Evolutionary conservation across 2,329 filamentous ascomycete genomes (phyloP).

Genomic region (Cladosporium sp.): DNA sequence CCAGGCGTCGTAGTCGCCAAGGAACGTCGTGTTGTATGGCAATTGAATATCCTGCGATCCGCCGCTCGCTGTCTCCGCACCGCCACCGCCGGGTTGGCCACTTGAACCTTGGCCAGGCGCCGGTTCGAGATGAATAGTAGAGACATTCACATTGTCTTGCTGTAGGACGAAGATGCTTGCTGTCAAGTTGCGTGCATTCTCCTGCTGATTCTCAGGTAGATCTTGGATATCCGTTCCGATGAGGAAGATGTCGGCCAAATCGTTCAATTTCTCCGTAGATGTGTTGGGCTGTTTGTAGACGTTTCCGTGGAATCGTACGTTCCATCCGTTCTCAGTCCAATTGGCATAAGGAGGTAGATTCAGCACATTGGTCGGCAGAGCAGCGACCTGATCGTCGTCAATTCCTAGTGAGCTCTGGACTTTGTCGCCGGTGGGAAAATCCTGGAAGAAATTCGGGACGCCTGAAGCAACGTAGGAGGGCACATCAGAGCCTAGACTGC

Average conservation of each 20-base stretch:
- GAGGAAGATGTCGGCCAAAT: slow-evolving; percentile 67
- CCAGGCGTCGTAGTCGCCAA: slow-evolving; percentile 73
- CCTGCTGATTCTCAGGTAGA: slow-evolving; percentile 56
- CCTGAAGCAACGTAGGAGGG: slow-evolving; percentile 59
- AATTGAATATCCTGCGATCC: slow-evolving; percentile 60
- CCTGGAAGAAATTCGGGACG: slow-evolving; percentile 64
- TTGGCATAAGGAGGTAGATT: slow-evolving; percentile 68
- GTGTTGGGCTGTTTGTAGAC: slow-evolving; percentile 77
- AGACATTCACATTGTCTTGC: slow-evolving; percentile 59
- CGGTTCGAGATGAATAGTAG: slow-evolving; percentile 57
- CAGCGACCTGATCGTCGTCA: slow-evolving; percentile 53
- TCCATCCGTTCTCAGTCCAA: slow-evolving; percentile 75
- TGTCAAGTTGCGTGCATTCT: slow-evolving; percentile 69
- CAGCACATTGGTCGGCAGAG: slow-evolving; percentile 64
- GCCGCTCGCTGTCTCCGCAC: too few species aligned
- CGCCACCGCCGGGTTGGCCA: slow-evolving; percentile 41
- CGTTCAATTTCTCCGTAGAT: slow-evolving; percentile 59
- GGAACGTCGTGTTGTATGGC: slow-evolving; percentile 60
- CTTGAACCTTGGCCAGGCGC: slow-evolving; percentile 53
- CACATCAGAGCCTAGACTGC: slow-evolving; percentile 50
- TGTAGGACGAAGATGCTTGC: slow-evolving; percentile 71
- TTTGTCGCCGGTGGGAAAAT: slow-evolving; percentile 54
- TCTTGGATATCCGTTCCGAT: slow-evolving; percentile 59
- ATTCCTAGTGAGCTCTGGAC: slow-evolving; percentile 62
- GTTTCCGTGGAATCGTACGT: slow-evolving; percentile 70